Evolutionary conservation across 2,329 filamentous ascomycete species (phyloP).

Genomic region (Graphium sp.): DNA sequence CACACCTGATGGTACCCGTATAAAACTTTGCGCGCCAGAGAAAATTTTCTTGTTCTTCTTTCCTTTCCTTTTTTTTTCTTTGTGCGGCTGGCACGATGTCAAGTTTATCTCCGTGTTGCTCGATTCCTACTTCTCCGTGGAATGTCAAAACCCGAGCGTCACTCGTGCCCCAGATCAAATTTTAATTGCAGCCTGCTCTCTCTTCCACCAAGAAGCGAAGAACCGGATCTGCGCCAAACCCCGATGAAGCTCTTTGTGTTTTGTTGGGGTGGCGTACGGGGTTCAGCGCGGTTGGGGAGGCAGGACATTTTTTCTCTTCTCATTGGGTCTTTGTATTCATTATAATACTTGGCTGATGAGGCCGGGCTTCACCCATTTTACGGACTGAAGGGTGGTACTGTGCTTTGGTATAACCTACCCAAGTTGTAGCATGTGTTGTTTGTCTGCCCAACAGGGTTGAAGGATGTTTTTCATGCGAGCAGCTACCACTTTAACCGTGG

Average conservation of each 20-base stretch:
- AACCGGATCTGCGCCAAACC: slow-evolving; percentile 4
- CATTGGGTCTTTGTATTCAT: too few species aligned
- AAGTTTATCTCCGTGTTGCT: slow-evolving; percentile 65
- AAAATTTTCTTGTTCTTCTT: slow-evolving; percentile 11
- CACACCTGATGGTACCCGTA: too few species aligned
- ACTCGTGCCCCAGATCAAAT: slow-evolving; percentile 62
- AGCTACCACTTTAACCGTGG: too few species aligned
- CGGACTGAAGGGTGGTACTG: too few species aligned
- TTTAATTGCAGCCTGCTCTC: slow-evolving; percentile 57
- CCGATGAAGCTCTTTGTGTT: too few species aligned
- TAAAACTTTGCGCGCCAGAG: too few species aligned
- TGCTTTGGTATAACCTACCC: too few species aligned
- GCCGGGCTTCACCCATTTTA: too few species aligned
- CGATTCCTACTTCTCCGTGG: slow-evolving; percentile 41
- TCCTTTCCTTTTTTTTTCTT: slow-evolving; percentile 43
- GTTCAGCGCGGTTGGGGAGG: slow-evolving; percentile 19
- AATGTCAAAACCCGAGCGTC: slow-evolving; percentile 45
- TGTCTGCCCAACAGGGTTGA: too few species aligned
- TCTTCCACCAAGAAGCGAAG: slow-evolving; percentile 2
- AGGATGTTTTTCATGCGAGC: too few species aligned
- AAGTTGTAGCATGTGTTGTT: too few species aligned
- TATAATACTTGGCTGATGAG: too few species aligned
- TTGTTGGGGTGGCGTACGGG: slow-evolving; percentile 10
- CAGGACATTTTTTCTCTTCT: slow-evolving; percentile 23
- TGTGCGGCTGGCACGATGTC: slow-evolving; percentile 64